Evolutionary conservation across 805 yeast genomes (phyloP).

Genomic region (Yamadazyma takamatsuzukensis): DNA sequence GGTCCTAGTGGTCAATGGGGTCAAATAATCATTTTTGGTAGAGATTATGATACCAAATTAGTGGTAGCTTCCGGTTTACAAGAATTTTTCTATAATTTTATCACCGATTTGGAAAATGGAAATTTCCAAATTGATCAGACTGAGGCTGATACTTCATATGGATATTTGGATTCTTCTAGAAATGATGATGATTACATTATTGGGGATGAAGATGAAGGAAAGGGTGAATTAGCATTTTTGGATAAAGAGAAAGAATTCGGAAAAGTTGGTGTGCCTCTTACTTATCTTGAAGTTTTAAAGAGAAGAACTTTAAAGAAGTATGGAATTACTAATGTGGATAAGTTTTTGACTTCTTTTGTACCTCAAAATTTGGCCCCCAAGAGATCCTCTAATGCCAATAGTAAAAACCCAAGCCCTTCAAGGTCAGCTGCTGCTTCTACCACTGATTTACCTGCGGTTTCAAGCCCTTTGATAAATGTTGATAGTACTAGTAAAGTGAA

Average conservation of each 20-base stretch:
- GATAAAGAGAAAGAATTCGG: slow-evolving; percentile 37
- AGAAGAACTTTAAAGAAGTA: slow-evolving; percentile 37
- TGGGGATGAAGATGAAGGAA: slow-evolving; percentile 44
- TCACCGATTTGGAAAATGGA: slow-evolving; percentile 39
- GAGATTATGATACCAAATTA: slow-evolving; percentile 43
- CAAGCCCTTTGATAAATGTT: slow-evolving; percentile 22
- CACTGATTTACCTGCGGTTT: slow-evolving; percentile 10
- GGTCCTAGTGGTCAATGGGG: slow-evolving; percentile 40
- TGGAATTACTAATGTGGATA: slow-evolving; percentile 33
- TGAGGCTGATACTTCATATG: slow-evolving; percentile 27
- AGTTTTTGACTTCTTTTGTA: slow-evolving; percentile 34
- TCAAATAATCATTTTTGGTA: slow-evolving; percentile 41
- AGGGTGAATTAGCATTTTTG: slow-evolving; percentile 38
- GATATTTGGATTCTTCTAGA: slow-evolving; percentile 35
- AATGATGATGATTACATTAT: slow-evolving; percentile 37
- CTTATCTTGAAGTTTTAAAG: slow-evolving; percentile 41
- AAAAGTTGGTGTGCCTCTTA: slow-evolving; percentile 22
- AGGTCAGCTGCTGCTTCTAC: slow-evolving; percentile 10
- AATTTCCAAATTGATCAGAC: slow-evolving; percentile 37
- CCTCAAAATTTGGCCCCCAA: slow-evolving; percentile 21
- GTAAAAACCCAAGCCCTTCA: slow-evolving; percentile 9
- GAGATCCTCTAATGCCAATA: neutral
- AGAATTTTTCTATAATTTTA: slow-evolving; percentile 37
- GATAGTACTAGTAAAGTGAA: slow-evolving; percentile 25
- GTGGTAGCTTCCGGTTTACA: slow-evolving; percentile 36